These are phyloP conservation scores for Chenopodium formosanum DNA, from an alignment of 148 eudicot genomes.

Conservation along the genomic window DNA sequence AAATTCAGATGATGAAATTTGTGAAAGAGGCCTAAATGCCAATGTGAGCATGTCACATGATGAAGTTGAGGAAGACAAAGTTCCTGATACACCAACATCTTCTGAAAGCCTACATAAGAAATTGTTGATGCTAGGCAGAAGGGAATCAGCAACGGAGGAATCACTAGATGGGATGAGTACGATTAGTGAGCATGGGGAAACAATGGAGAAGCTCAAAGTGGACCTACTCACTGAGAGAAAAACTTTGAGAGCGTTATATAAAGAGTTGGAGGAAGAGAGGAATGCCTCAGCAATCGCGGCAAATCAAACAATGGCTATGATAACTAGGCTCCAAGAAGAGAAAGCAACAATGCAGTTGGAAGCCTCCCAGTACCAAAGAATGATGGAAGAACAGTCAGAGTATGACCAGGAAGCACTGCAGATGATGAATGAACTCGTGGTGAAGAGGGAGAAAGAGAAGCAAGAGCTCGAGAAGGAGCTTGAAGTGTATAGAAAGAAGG, in stretches of 20 bases:
- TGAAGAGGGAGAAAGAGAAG: slow-evolving; percentile 82
- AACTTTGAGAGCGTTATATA: slow-evolving; percentile 53
- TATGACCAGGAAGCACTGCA: slow-evolving; percentile 96
- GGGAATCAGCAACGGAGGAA: slow-evolving; percentile 56
- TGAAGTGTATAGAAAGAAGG: slow-evolving; percentile 59
- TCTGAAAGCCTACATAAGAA: slow-evolving; percentile 55
- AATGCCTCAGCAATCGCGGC: slow-evolving; percentile 89
- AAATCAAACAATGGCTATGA: slow-evolving; percentile 96
- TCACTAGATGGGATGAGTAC: slow-evolving; percentile 62
- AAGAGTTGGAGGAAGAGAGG: slow-evolving; percentile 88
- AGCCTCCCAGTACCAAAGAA: slow-evolving; percentile 89
- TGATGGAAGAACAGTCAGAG: slow-evolving; percentile 97
- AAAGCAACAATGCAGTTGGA: slow-evolving; percentile 97
- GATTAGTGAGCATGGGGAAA: slow-evolving; percentile 55
- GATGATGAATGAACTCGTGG: slow-evolving; percentile 79
- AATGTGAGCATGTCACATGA: slow-evolving; percentile 25
- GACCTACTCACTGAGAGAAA: slow-evolving; percentile 60
- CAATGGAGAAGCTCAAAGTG: slow-evolving; percentile 52
- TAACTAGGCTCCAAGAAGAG: slow-evolving; percentile 92
- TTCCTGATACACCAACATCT: slow-evolving; percentile 69
- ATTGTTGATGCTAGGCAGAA: slow-evolving; percentile 42
- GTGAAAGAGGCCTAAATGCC: slow-evolving; percentile 25
- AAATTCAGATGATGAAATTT: slow-evolving; percentile 39
- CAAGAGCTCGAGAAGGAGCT: slow-evolving; percentile 74
- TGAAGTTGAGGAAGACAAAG: slow-evolving; percentile 61